A percentile compares a stretch with the other conserved stretches of the same genome.
Evolutionary conservation across 2,329 filamentous ascomycete genomes (phyloP).

Genomic region (Cercospora janseana): DNA sequence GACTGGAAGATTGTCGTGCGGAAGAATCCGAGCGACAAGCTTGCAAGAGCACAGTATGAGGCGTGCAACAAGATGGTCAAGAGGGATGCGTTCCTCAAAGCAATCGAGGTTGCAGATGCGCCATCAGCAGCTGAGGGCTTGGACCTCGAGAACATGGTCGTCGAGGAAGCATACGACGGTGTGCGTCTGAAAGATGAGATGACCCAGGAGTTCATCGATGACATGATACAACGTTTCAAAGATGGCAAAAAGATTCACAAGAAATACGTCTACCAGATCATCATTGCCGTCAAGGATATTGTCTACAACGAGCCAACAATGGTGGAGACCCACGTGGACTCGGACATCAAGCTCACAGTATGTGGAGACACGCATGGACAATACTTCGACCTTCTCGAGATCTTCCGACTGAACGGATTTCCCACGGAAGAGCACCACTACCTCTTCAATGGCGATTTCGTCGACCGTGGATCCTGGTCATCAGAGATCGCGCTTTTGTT

Average conservation of each 20-base stretch:
- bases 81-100: conserved; percentile 86
- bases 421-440: conserved; percentile 87
- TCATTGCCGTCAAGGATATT: conserved; percentile 83
- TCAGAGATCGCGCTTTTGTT: conserved; percentile 92
- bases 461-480: conserved; percentile 96
- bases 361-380: conserved; percentile 98
- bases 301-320: conserved; percentile 93
- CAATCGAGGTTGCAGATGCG: conserved; percentile 89
- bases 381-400: conserved; percentile 95
- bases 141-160: conserved; percentile 78
- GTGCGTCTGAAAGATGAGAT: conserved; percentile 74
- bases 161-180: conserved; percentile 85
- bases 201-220: conserved; percentile 94
- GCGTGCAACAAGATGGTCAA: conserved; percentile 96
- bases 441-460: conserved; percentile 98
- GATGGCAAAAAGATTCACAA: conserved; percentile 89
- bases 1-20: conserved; percentile 91
- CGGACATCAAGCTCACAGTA: conserved; percentile 79
- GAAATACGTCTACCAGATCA: conserved; percentile 97
- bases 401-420: conserved; percentile 86
- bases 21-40: conserved; percentile 83
- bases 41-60: conserved; percentile 83
- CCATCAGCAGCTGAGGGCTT: conserved; percentile 89
- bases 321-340: conserved; percentile 83
- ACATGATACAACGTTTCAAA: conserved; percentile 97